Evolutionary conservation across 768 basidiomycete species (phyloP), one percentile per base, ranked within the genome.

Genomic region (Dacryopinax spathularia): DNA sequence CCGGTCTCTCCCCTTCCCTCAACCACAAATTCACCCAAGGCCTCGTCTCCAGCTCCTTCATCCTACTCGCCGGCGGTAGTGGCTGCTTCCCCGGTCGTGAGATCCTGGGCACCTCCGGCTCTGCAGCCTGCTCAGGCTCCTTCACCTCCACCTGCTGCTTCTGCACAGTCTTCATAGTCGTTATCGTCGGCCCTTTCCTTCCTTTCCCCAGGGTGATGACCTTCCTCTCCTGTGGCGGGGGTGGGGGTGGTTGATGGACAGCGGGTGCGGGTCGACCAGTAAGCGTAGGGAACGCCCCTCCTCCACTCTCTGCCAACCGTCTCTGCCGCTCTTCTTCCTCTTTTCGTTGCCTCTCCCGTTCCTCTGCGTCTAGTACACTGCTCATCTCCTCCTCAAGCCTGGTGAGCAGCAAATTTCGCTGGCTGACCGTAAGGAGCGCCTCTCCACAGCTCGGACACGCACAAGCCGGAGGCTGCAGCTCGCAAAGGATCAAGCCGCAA

Each of bases 401-500:
- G 25, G 10, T 31, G 9, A 56, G 48, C 48, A 56, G 25, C 22
- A 10, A 22, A 27, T 56, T 22, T 18, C 48, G 48, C 48, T 56
- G 48, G 9, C 48, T 31, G 7, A 27, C 25, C 6, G 48, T 56
- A 18, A 56, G 22, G 5, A 56, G 25, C 9, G 48, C 22, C 29
- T 56, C 48, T 31, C 48, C 48, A 56, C 75, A 76, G 27, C 70
- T 74, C 31, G 75, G 75, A 65, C 75, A 76, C 13, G 74, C 71
- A 20, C 67, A 67, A 34, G 73, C 67, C n/a, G 72, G 69, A 9
- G 69, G 66, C n/a, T 75, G 75, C 7, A 74, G 56, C 13, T 62
- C 59, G 64, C 75, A 76, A 16, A 73, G 63, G 9, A 72, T 70
- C 12, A 76, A 63, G 10, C 75, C 75, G 66, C 75, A 76, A 20